A percentile compares a stretch with the other conserved stretches of the same genome.
phyloP scores from a whole-genome alignment of 371 early-diverging fungal species.

The Actinomucor elegans region DNA sequence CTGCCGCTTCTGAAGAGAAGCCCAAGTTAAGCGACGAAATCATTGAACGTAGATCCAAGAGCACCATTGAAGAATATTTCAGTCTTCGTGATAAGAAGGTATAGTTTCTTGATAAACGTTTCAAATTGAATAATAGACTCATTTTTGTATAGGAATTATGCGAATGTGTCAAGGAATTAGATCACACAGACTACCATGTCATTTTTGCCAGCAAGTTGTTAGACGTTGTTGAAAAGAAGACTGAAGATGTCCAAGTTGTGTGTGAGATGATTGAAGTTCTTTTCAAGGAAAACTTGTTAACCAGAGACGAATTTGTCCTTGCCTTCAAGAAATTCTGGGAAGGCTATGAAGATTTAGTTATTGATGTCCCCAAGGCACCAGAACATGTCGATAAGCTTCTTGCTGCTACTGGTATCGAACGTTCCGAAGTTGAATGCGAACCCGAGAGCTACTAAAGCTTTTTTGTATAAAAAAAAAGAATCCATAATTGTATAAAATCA shows the following conservation, averaged over 20 bases:
- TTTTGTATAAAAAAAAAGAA: neutral
- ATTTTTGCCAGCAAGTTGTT: constrained; percentile 47
- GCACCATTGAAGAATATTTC: constrained; percentile 72
- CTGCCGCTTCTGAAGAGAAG: constrained; percentile 14
- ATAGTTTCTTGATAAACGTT: no score
- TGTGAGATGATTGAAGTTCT: constrained; percentile 56
- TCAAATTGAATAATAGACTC: no score
- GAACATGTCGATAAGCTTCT: constrained; percentile 67
- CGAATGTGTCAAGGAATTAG: constrained; percentile 76
- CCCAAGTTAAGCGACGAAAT: constrained; percentile 59
- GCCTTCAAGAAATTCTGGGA: constrained; percentile 68
- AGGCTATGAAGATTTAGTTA: constrained; percentile 72
- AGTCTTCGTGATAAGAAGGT: constrained; percentile 54
- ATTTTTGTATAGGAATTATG: constrained; percentile 37
- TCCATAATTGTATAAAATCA: constrained; percentile 1
- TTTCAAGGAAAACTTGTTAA: constrained; percentile 37
- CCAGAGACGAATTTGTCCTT: constrained; percentile 38
- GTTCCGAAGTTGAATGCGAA: constrained; percentile 47
- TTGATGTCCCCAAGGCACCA: constrained; percentile 81
- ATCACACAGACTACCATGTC: constrained; percentile 50
- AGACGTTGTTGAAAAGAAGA: constrained; percentile 56
- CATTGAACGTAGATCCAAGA: constrained; percentile 62
- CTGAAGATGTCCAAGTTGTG: constrained; percentile 55
- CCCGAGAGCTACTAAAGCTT: constrained; percentile 7
- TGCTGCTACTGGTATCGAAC: constrained; percentile 54